Conservation (phyloP, 2,329 filamentous ascomycete genomes). For the Nannizziopsis arthrosporioides region DNA sequence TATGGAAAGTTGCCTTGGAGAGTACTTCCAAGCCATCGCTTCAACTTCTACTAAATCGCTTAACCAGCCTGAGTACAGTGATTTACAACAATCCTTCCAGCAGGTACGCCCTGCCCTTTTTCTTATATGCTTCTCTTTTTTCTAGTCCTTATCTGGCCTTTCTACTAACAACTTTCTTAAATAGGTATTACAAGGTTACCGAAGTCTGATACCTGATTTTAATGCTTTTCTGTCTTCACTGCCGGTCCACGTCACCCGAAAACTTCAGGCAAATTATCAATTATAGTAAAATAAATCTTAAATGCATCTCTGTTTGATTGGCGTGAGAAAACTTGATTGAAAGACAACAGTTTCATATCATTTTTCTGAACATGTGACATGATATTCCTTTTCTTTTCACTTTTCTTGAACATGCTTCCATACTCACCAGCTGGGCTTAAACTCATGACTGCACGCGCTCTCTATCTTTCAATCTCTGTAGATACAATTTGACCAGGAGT, state of each 20-base stretch:
- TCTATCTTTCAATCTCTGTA: no score
- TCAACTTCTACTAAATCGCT: conserved; percentile 51
- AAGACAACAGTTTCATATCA: not conserved
- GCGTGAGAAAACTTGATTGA: no score
- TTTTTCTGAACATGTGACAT: not conserved
- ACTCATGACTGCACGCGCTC: no score
- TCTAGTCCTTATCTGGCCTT: not conserved
- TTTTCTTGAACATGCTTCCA: no score
- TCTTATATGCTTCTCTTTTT: not conserved
- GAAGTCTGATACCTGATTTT: conserved; percentile 38
- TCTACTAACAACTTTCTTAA: conserved; percentile 4
- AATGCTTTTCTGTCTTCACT: conserved; percentile 36
- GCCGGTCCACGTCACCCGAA: conserved; percentile 29
- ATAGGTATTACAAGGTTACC: conserved; percentile 37
- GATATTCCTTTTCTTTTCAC: no score
- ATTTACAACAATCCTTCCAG: conserved; percentile 61
- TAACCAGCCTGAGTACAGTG: conserved; percentile 48
- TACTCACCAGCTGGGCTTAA: no score
- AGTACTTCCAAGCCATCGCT: conserved; percentile 77
- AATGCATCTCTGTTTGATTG: not conserved
- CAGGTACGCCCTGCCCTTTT: conserved; percentile 44
- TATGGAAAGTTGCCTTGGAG: conserved; percentile 72
- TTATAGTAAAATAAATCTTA: conserved; percentile 22
- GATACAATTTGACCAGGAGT: no score
- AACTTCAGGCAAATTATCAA: conserved; percentile 33